Conservation (phyloP, 208 protist genomes). For the Acanthamoeba sp. region DNA sequence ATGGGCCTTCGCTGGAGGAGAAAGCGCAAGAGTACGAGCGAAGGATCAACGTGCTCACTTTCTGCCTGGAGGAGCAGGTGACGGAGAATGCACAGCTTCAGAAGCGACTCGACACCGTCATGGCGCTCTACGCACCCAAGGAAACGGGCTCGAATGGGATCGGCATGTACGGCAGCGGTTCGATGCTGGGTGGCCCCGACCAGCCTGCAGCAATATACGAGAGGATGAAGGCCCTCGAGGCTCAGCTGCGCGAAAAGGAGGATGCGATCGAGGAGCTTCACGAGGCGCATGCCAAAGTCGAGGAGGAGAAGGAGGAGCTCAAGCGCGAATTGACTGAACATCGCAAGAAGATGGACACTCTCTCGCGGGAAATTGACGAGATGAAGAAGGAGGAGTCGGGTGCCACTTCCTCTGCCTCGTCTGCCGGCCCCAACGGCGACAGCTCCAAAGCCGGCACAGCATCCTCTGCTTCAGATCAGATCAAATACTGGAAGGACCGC, state of each 20-base stretch:
- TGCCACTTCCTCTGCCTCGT: neutral
- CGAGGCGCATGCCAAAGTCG: slow-evolving; percentile 28
- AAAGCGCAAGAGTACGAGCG: slow-evolving; percentile 50
- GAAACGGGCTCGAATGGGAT: neutral
- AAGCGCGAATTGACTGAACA: neutral
- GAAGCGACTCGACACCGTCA: slow-evolving; percentile 18
- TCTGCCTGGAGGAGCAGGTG: slow-evolving; percentile 39
- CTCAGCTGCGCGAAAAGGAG: slow-evolving; percentile 34
- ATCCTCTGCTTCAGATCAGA: neutral
- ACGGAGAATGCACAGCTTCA: slow-evolving; percentile 12
- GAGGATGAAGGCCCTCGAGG: neutral
- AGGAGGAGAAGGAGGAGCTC: slow-evolving; percentile 45
- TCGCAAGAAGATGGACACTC: slow-evolving; percentile 23
- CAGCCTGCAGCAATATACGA: neutral
- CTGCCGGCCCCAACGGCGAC: neutral
- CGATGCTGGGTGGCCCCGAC: neutral
- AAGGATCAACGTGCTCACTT: slow-evolving; percentile 56
- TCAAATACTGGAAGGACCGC: slow-evolving; percentile 27
- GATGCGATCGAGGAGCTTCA: slow-evolving; percentile 19
- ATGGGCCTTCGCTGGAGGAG: slow-evolving; percentile 31
- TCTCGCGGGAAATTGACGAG: neutral
- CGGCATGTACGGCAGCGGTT: neutral
- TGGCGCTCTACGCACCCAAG: neutral
- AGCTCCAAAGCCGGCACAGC: neutral
- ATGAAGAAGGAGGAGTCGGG: neutral